Base-by-base conservation (phyloP, 2,329 filamentous ascomycete species). In the Curvularia verruculosa region DNA sequence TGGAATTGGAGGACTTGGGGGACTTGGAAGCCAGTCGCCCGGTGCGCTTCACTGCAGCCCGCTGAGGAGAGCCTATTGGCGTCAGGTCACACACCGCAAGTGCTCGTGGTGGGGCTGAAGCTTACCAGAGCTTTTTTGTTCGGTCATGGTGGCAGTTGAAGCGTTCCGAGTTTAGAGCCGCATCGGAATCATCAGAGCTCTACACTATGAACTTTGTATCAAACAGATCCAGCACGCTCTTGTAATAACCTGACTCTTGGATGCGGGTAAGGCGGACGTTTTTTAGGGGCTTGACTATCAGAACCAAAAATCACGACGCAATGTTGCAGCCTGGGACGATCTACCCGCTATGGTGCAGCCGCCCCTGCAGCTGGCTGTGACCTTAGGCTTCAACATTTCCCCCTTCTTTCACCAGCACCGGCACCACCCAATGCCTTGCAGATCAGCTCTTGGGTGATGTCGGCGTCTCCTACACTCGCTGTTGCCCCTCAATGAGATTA, bases 81-180 rank as follows among this genome's bases (percentile, higher is more conserved):
- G 31, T 49, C 10, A 57, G 21, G 5, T 34, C 13, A 49, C 23
- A 13, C 24, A 29, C 19, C 34, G 23, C 21, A 5, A 26, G 41
- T 45, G 40, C 34, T 24, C 23, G 37, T 40, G 37, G 39, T 41
- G 39, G 29, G 23, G 48, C 19, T 40, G 45, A 45, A 37, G 44
- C 59, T 48, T 65, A 74, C 73, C 73, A 63, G 67, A 59, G 46
- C 59, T 61, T 58, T 69, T 74, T 60, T 65, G 70, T 56, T 72
- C 69, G 43, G 71, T 65, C 72, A 75, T 74, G 52, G 50, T 43
- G 59, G 50, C 28, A 45, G 55, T 46, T 49, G 49, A 53, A 51
- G 56, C 52, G 52, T 60, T 59, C 52, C 54, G 58, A 59, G 19
- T 46, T 62, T 44, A 67, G 50, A 55, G 58, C 58, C 54, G 34